Evolutionary conservation across 176 grass and related monocot genomes (phyloP).

Genomic region (Pharus latifolius): DNA sequence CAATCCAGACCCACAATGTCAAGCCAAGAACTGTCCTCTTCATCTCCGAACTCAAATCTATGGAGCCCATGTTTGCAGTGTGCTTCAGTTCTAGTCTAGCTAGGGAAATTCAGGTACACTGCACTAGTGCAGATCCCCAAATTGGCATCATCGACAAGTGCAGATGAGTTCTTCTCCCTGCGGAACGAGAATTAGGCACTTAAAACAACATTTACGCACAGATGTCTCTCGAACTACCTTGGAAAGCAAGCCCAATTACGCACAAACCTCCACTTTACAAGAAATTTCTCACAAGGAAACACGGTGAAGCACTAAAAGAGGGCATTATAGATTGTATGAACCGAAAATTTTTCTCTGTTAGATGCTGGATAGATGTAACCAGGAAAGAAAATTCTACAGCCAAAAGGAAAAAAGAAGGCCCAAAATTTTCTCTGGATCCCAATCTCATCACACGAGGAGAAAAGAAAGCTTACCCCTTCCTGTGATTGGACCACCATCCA

Average conservation of each 20-base stretch:
- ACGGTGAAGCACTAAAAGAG: not conserved
- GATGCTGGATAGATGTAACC: not conserved
- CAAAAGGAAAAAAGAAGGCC: not conserved
- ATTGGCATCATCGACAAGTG: constrained; percentile 15
- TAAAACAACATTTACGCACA: not conserved
- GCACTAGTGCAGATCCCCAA: constrained; percentile 1
- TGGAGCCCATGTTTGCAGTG: constrained; percentile 25
- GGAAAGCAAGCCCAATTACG: not conserved
- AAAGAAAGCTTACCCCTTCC: constrained; percentile 34
- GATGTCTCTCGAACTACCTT: not conserved
- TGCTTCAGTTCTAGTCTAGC: not conserved
- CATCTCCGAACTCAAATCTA: constrained; percentile 43
- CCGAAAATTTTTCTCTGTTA: not conserved
- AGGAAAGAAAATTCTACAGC: not conserved
- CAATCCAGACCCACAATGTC: constrained; percentile 78
- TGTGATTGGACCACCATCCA: constrained; percentile 12
- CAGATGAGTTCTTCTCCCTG: constrained; percentile 19
- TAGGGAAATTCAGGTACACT: not conserved
- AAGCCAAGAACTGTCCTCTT: constrained; percentile 61
- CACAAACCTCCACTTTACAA: not conserved
- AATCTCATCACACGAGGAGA: constrained; percentile 3
- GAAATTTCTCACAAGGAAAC: not conserved
- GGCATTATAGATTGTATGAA: too few relatives aligned
- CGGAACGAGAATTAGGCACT: not conserved
- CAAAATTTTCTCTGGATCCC: not conserved